phyloP scores from a whole-genome alignment of 257 asterid species.

The Euphrasia confusa region DNA sequence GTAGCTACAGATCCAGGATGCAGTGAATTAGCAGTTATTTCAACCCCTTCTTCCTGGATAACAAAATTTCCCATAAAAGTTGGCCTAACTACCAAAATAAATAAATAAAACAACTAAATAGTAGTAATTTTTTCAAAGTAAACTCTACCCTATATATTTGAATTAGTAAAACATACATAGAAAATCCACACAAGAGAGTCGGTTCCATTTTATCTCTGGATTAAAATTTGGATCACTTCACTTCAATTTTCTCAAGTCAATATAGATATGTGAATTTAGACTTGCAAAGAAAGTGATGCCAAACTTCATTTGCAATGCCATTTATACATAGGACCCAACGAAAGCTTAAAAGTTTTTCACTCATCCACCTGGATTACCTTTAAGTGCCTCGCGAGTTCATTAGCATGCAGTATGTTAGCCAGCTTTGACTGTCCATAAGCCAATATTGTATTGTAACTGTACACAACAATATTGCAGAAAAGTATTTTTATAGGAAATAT shows the following conservation, averaged over 20 bases:
- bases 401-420: conserved; percentile 68
- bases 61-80: not conserved
- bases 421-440: conserved; percentile 90
- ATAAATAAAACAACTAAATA: too few relatives aligned
- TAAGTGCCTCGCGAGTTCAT: conserved; percentile 57
- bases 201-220: too few relatives aligned
- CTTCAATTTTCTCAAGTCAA: too few relatives aligned
- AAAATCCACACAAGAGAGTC: too few relatives aligned
- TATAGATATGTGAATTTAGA: too few relatives aligned
- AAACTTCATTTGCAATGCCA: conserved; percentile 1
- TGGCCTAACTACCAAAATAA: too few relatives aligned
- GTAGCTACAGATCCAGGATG: conserved; percentile 86
- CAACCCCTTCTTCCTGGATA: conserved; percentile 67
- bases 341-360: not conserved
- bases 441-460: conserved; percentile 41
- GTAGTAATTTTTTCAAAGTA: too few relatives aligned
- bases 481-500: not conserved
- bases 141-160: too few relatives aligned
- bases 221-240: not conserved
- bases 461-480: conserved; percentile 16
- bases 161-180: too few relatives aligned
- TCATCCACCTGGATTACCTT: conserved; percentile 41
- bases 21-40: conserved; percentile 72
- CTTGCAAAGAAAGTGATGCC: not conserved
- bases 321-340: too few relatives aligned